Base-by-base conservation (phyloP, 129 eudicot genomes). In the Flaveria brownii region DNA sequence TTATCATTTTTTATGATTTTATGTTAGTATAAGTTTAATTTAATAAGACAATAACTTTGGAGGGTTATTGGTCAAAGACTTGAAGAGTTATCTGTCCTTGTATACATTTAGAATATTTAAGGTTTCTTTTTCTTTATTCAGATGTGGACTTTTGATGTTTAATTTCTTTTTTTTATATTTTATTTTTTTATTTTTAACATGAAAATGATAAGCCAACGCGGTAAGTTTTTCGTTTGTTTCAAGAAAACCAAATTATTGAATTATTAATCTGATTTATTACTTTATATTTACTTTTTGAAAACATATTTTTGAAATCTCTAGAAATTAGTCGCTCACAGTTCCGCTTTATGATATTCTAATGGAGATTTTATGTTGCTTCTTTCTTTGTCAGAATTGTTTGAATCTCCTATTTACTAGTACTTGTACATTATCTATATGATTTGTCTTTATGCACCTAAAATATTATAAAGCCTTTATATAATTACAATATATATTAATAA, bases 81-180 rank as follows among this genome's bases (percentile, higher is more conserved):
- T 2, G 17, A 61, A 64, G 22, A 20, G 73, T 51, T 76, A 51
- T 41, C 42, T 30, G 66, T 64, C 64, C 64, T 30, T 73, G 9
- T 33, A 20, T 72, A 28, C 33, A 50, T 49, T 49, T 75, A 75
- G 72, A 75, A 64, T 63, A 76, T 64, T 76, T 76, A 76, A 76
- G 80, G 73, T 76, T 75, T 76, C 73, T 76, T 66, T 65, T 64
- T 54, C 72, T 76, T 45, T 76, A 33, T 51, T 51, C 73, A 25
- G 73, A 64, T 76, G 80, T 66, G 72, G 79, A 65, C 80, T 64
- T 76, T 47, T 75, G 63, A 75, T 75, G 79, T 20, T 65, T 26
- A 36, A 15, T n/a, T 17, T 9, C 22, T 74, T 26, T 18, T 30
- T 47, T 75, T 74, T 14, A 0, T 9, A 16, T 28, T 17, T 15